Evolutionary conservation across 108 stramenopile genomes (phyloP).

Genomic region (Hondaea fermentalgiana): DNA sequence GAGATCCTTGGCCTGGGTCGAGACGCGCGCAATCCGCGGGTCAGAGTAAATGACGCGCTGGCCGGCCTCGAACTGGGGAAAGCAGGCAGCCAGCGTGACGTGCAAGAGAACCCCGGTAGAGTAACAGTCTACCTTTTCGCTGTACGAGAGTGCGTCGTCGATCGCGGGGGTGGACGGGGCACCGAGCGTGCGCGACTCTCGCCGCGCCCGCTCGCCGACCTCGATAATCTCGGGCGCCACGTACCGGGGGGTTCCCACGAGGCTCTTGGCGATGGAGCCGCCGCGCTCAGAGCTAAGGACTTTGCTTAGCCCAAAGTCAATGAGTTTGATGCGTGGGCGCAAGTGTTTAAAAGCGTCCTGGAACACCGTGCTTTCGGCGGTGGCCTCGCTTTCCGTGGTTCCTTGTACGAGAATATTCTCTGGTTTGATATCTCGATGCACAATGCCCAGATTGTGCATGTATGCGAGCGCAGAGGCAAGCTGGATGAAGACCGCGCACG

Average conservation of each 20-base stretch:
- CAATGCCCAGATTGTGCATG: conserved; percentile 75
- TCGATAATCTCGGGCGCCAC: conserved; percentile 47
- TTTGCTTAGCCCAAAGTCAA: conserved; percentile 34
- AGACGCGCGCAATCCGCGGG: not conserved
- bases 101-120: not conserved
- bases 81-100: conserved; percentile 2
- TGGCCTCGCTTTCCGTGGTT: conserved; percentile 58
- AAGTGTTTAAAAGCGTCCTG: not conserved
- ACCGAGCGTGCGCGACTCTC: not conserved
- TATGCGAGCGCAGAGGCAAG: conserved; percentile 69
- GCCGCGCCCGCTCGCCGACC: not conserved
- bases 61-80: not conserved
- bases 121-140: conserved; percentile 13
- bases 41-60: conserved; percentile 8
- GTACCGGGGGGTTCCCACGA: conserved; percentile 53
- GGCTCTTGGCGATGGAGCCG: conserved; percentile 21
- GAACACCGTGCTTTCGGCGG: not conserved
- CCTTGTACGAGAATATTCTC: conserved; percentile 83
- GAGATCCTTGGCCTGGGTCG: not conserved
- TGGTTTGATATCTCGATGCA: conserved; percentile 88
- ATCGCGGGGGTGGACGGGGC: not conserved
- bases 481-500: conserved; percentile 58
- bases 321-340: conserved; percentile 20
- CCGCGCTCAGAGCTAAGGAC: not conserved
- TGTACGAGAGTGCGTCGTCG: not conserved